These are phyloP conservation scores for Spergularia bocconei DNA, from an alignment of 148 eudicot species.

Conservation along the genomic window DNA sequence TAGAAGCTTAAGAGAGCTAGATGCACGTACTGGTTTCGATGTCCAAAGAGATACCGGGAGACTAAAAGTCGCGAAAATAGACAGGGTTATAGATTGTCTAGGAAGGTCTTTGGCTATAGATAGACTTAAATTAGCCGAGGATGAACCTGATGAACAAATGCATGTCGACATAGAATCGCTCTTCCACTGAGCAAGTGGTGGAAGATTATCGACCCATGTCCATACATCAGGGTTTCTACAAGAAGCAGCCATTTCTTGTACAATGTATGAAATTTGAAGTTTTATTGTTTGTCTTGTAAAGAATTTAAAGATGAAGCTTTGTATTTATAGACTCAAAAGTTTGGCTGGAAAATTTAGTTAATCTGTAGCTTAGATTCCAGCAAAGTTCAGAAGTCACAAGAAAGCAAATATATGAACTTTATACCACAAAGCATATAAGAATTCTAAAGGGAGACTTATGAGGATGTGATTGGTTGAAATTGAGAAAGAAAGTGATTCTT, in stretches of 20 bases:
- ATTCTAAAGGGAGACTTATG: not conserved
- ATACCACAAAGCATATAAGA: constrained; percentile 5
- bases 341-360: not conserved
- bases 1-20: constrained; percentile 23
- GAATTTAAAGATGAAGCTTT: constrained; percentile 12
- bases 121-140: constrained; percentile 56
- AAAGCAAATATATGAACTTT: not conserved
- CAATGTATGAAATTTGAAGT: not conserved
- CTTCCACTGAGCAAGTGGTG: constrained; percentile 57
- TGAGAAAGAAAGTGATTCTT: constrained; percentile 20
- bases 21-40: constrained; percentile 52
- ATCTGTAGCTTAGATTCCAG: constrained; percentile 24
- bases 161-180: constrained; percentile 40
- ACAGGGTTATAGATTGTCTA: constrained; percentile 39
- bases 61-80: constrained; percentile 54
- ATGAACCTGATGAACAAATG: constrained; percentile 53
- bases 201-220: constrained; percentile 73
- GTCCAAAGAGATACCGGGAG: constrained; percentile 64
- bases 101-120: constrained; percentile 38
- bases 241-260: constrained; percentile 25
- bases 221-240: constrained; percentile 51
- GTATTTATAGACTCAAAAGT: constrained; percentile 19
- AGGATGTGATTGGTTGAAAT: constrained; percentile 20
- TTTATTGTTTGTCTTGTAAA: not conserved
- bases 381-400: constrained; percentile 22